These are phyloP conservation scores for Pichiaceae sp. DNA, from an alignment of 1,139 yeast species.

Conservation along the genomic window DNA sequence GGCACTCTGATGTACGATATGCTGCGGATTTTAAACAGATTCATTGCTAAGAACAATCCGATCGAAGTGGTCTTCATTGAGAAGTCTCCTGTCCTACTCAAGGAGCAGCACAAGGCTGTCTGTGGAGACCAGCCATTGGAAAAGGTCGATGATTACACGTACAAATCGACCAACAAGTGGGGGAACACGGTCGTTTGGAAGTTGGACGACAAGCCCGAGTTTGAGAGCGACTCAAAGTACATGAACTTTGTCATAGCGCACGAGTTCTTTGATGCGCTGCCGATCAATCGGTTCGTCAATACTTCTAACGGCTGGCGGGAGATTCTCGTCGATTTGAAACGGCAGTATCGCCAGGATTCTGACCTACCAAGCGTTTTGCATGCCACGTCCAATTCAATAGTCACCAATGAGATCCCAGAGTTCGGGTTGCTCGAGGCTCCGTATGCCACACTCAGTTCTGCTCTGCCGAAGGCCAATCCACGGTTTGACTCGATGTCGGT, in stretches of 20 bases:
- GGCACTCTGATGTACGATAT: conserved; percentile 74
- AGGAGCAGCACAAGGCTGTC: conserved; percentile 45
- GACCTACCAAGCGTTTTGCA: conserved; percentile 14
- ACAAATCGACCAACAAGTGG: conserved; percentile 39
- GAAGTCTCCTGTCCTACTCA: conserved; percentile 59
- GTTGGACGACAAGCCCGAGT: conserved; percentile 45
- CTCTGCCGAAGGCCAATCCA: conserved; percentile 43
- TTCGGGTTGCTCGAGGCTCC: conserved; percentile 58
- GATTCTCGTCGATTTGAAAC: conserved; percentile 45
- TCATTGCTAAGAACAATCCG: conserved; percentile 25
- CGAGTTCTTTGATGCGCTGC: conserved; percentile 83
- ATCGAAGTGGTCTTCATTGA: conserved; percentile 55
- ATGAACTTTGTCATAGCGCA: conserved; percentile 72
- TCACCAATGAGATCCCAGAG: conserved; percentile 26
- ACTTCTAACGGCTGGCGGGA: conserved; percentile 73
- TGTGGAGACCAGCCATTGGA: conserved; percentile 28
- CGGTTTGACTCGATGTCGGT: conserved; percentile 49
- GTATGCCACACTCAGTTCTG: conserved; percentile 55
- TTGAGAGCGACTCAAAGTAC: conserved; percentile 12
- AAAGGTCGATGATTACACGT: conserved; percentile 29
- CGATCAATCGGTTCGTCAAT: conserved; percentile 61
- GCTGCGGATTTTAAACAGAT: conserved; percentile 37
- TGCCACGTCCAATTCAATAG: conserved; percentile 7
- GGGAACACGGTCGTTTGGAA: conserved; percentile 56
- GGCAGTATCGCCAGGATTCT: conserved; percentile 9